Base-by-base conservation (phyloP, 1,284 basidiomycete genomes). In the Leccinum insolens region DNA sequence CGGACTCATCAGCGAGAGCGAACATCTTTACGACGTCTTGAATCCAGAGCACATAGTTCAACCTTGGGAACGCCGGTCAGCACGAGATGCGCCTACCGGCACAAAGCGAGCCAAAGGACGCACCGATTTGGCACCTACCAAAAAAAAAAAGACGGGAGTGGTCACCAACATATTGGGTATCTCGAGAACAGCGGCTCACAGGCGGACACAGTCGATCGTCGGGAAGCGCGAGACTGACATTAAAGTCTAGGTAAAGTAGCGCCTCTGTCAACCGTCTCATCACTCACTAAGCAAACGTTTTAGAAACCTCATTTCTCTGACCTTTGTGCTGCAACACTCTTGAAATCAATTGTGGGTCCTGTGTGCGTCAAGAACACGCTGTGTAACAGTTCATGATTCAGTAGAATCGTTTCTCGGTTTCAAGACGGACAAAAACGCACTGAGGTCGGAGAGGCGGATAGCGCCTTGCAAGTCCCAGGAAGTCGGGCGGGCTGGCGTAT, bases 191-290 rank as follows among this genome's bases (percentile, higher is more conserved):
- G 49, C 57, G 5, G 28, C 88, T 71, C 73, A 96, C 95, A 0
- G 95, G 92, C 22, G 95, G 95, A 79, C 95, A 97, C 4, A 98
- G 80, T 64, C 95, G 82, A 77, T 94, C 86, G 1, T 83, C 77
- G 1, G 93, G 89, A 8, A 97, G 77, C 4, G 81, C 74, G 0
- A 96, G 71, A 22, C 82, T 79, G 55, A 97, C 76, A 0, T 81
- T 78, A 74, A 95, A 96, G 78, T 96, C 94, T 20, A 89, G 85
- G 69, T 85, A 80, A 22, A 96, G 83, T 17, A 97, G 81, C 0
- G 93, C 92, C 69, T 89, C 83, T 1, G 95, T 96, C 68, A 97
- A 81, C 34, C 86, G 83, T 73, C 95, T 94, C 6, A 20, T 60
- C 55, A 65, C 17, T 68, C 37, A 66, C 68, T 76, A 37, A 73